Base-by-base conservation (phyloP, 192 early-diverging fungal species). In the Dissophora ornata region DNA sequence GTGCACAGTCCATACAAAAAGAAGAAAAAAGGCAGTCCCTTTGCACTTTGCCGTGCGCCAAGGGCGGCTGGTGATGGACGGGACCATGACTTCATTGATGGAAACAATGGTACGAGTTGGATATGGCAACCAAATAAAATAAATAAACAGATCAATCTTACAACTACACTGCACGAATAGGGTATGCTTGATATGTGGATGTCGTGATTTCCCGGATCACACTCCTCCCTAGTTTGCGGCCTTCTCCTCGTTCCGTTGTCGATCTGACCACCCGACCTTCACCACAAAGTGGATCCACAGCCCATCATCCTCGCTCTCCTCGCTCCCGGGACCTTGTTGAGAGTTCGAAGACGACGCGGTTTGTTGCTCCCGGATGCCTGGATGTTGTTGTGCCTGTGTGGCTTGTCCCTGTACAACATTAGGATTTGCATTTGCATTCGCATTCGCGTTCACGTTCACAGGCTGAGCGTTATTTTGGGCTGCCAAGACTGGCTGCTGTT, bases 231-330 rank as follows among this genome's bases (percentile, higher is more conserved):
- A 67, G 11, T 21, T 46, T 3, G 22, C 41, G 2, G 52, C 63
- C 32, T 59, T 75, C 26, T 68, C 66, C 19, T 5, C 36, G 4
- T 49, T 33, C 9, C 24, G 36, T 36, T 67, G 57, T 10, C 52
- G 33, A 50, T 77, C 73, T 1, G 64, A 62, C 73, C 73, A 77
- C 36, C 73, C 73, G 12, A 77, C 65, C 47, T 77, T 77, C 33
- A 77, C 73, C 21, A 77, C 73, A 77, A 77, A 77, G 29, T 77
- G 65, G 53, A 77, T 62, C 73, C 73, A 77, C 0, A 77, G 64
- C 1, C 73, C 73, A 29, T 77, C 73, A 51, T 77, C 73, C 45
- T 77, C 64, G 2, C 29, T 22, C 7, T 77, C 73, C 9, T 62
- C 71, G 21, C 34, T 36, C n/a, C 29, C 28, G 2, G 61, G 3